These are phyloP conservation scores for Coemansia sp. DNA, from an alignment of 192 early-diverging fungal species.

Conservation along the genomic window DNA sequence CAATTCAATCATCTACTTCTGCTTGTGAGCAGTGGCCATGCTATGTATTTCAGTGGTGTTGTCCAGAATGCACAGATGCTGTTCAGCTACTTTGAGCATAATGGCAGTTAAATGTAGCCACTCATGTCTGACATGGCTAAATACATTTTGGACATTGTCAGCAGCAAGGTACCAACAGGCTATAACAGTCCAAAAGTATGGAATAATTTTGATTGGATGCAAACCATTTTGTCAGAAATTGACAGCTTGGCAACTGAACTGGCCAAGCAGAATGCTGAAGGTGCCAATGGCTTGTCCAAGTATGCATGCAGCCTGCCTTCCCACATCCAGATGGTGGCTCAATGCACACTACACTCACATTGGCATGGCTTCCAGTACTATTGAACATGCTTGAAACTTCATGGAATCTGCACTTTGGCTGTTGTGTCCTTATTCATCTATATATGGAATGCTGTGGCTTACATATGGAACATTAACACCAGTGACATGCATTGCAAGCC, in stretches of 20 bases:
- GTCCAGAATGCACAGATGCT: conserved; percentile 65
- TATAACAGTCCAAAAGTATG: conserved; percentile 79
- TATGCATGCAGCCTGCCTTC: conserved; percentile 51
- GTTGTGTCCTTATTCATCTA: conserved; percentile 78
- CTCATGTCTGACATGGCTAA: conserved; percentile 78
- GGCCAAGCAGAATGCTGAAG: conserved; percentile 7
- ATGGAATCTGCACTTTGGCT: conserved; percentile 61
- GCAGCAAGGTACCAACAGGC: conserved; percentile 29
- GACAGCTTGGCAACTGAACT: conserved; percentile 33
- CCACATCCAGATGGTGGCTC: conserved; percentile 65
- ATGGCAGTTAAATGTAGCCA: conserved; percentile 70
- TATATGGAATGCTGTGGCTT: conserved; percentile 55
- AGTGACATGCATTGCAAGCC: too few species aligned
- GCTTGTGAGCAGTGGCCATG: conserved; percentile 73
- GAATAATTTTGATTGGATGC: conserved; percentile 60
- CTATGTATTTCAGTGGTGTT: conserved; percentile 82
- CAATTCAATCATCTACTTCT: conserved; percentile 81
- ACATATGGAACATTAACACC: conserved; percentile 68
- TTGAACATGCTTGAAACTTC: conserved; percentile 65
- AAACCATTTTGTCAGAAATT: conserved; percentile 55
- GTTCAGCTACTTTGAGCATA: conserved; percentile 75
- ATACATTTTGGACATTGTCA: conserved; percentile 82
- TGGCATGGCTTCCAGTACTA: conserved; percentile 78
- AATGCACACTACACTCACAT: conserved; percentile 67
- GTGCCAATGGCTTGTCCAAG: conserved; percentile 36